Evolutionary conservation across 148 eudicot species (phyloP).

Genomic region (Rhododendron ovatum): DNA sequence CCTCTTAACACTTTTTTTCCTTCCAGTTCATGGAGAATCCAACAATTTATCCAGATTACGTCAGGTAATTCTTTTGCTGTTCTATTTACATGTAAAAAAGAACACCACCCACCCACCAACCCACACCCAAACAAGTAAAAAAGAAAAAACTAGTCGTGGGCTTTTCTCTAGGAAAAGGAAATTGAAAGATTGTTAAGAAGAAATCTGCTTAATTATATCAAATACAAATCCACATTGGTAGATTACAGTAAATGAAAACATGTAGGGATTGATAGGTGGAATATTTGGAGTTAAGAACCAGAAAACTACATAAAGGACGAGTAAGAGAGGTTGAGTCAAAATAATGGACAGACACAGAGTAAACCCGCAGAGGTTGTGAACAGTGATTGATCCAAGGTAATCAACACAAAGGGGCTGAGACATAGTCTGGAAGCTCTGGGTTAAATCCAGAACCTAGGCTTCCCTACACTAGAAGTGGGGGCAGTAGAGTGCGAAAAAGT

Average conservation of each 20-base stretch:
- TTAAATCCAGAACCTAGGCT: background rate
- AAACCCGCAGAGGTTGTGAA: background rate
- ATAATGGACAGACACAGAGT: background rate
- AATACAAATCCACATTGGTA: background rate
- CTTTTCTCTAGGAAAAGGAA: background rate
- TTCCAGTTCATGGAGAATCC: background rate
- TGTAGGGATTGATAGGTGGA: background rate
- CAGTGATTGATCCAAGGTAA: background rate
- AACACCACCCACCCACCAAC: no score
- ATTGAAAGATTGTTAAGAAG: background rate
- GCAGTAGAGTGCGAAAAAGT: background rate
- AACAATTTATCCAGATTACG: background rate
- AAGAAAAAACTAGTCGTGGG: background rate
- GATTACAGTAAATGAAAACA: background rate
- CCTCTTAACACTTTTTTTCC: background rate
- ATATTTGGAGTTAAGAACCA: background rate
- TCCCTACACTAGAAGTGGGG: background rate
- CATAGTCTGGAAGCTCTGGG: background rate
- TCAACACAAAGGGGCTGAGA: background rate
- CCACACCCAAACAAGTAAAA: no score
- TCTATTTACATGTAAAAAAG: no score
- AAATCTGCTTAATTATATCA: background rate
- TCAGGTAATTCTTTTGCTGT: background rate
- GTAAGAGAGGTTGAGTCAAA: background rate
- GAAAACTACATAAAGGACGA: background rate